Evolutionary conservation across 192 early-diverging fungal genomes (phyloP), one percentile per base, ranked within the genome.

Genomic region (Coemansia sp.): DNA sequence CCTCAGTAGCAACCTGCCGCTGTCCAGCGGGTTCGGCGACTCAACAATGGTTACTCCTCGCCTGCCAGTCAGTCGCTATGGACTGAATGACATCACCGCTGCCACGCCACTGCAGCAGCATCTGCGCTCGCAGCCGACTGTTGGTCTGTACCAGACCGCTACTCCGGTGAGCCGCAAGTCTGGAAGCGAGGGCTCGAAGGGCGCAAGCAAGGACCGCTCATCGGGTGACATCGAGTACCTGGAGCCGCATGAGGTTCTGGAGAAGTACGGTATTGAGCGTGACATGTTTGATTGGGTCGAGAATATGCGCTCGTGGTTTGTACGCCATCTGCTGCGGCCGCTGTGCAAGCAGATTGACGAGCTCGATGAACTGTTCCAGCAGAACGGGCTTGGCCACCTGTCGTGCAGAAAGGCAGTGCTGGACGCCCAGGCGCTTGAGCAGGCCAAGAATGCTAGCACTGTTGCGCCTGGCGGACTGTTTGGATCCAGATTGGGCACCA

Each of bases 251-350:
- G 66, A 69, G 52, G 72, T 76, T 10, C 45, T 76, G 24, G 60
- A 67, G 34, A 50, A 42, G 29, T 69, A 56, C 50, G 66, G 60
- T 43, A 50, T 57, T 1, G 72, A 63, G 57, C 53, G 50, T n/a
- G 61, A 68, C 1, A 54, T 73, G 24, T 30, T 58, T 25, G 65
- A 54, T 19, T 69, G 69, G 64, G 52, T 60, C 11, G 76, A 78
- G 32, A 72, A 69, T 43, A 78, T 73, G 64, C 69, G 60, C 25
- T 38, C 39, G 27, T 78, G 76, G 76, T 72, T 73, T 58, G 66
- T 67, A 20, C 61, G 61, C 28, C 76, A 73, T 39, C 48, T 78
- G 19, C 43, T 78, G 39, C 58, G 54, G 9, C 76, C 76, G 15
- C 49, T 78, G 25, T 42, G 48, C 46, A 60, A 60, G 55, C 70